Evolutionary conservation across 1,284 basidiomycete species (phyloP).

Genomic region (Gomphus bonarii): DNA sequence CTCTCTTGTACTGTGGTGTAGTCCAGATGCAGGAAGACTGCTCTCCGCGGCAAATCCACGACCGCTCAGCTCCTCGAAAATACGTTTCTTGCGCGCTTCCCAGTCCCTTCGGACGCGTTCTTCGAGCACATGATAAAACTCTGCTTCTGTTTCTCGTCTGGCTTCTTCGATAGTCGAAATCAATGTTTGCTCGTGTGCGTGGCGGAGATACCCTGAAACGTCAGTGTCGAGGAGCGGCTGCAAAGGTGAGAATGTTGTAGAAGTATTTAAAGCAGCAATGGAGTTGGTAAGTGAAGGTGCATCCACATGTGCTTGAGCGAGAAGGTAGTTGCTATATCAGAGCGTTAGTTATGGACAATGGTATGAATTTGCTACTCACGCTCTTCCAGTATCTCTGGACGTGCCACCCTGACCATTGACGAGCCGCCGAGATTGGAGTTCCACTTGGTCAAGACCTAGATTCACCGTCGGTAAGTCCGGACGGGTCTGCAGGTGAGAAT

Average conservation of each 20-base stretch:
- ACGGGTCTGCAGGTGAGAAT: slow-evolving; percentile 53
- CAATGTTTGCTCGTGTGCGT: slow-evolving; percentile 89
- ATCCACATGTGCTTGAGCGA: slow-evolving; percentile 87
- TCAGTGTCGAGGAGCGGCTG: slow-evolving; percentile 88
- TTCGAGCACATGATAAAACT: slow-evolving; percentile 76
- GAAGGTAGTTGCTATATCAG: slow-evolving; percentile 61
- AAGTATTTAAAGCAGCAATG: slow-evolving; percentile 73
- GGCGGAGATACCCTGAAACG: slow-evolving; percentile 78
- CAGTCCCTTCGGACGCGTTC: slow-evolving; percentile 72
- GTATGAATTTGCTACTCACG: slow-evolving; percentile 36
- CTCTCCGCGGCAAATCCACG: slow-evolving; percentile 26
- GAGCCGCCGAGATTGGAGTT: slow-evolving; percentile 75
- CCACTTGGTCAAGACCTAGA: slow-evolving; percentile 86
- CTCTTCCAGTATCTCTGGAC: slow-evolving; percentile 57
- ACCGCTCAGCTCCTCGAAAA: slow-evolving; percentile 84
- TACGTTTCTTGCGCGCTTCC: slow-evolving; percentile 81
- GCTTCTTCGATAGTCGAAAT: slow-evolving; percentile 91
- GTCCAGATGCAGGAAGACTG: slow-evolving; percentile 9
- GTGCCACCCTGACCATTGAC: slow-evolving; percentile 55
- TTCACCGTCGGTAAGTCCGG: slow-evolving; percentile 79
- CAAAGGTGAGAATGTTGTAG: slow-evolving; percentile 80
- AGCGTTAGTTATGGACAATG: slow-evolving; percentile 9
- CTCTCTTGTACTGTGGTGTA: slow-evolving; percentile 11
- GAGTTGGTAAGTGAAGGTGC: slow-evolving; percentile 69
- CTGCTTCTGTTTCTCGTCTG: slow-evolving; percentile 73